These are phyloP conservation scores for Tricholoma sp. DNA, from an alignment of 768 basidiomycete species.

Conservation along the genomic window DNA sequence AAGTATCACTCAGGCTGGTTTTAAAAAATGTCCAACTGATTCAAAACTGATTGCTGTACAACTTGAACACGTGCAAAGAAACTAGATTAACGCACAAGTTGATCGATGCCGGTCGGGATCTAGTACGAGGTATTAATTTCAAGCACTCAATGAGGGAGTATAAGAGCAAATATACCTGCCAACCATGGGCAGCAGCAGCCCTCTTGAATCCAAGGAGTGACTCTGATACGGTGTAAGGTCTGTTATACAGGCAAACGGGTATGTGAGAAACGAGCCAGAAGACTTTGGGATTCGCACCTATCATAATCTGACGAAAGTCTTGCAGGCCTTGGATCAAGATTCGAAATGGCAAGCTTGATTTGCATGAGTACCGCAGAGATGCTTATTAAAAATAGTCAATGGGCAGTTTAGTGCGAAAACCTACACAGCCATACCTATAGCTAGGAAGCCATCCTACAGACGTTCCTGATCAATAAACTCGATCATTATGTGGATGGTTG, in stretches of 20 bases:
- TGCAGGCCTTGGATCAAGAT: slow-evolving; percentile 59
- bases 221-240: slow-evolving; percentile 49
- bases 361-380: slow-evolving; percentile 53
- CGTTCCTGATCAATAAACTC: not conserved
- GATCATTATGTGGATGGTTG: not conserved
- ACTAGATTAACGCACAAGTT: slow-evolving; percentile 25
- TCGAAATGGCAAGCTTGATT: slow-evolving; percentile 66
- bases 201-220: slow-evolving; percentile 60
- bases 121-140: not conserved
- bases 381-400: slow-evolving; percentile 15
- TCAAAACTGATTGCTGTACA: too few species aligned
- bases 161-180: slow-evolving; percentile 38
- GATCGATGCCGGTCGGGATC: slow-evolving; percentile 22
- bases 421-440: slow-evolving; percentile 39
- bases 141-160: too few species aligned
- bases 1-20: too few species aligned
- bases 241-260: slow-evolving; percentile 8
- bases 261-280: not conserved
- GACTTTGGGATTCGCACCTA: slow-evolving; percentile 23
- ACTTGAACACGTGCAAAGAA: too few species aligned
- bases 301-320: slow-evolving; percentile 51
- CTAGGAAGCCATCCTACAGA: slow-evolving; percentile 59
- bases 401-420: not conserved
- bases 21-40: too few species aligned
- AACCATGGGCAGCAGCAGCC: slow-evolving; percentile 60